Evolutionary conservation across 2,329 filamentous ascomycete genomes (phyloP).

Genomic region (Fusarium sp.): DNA sequence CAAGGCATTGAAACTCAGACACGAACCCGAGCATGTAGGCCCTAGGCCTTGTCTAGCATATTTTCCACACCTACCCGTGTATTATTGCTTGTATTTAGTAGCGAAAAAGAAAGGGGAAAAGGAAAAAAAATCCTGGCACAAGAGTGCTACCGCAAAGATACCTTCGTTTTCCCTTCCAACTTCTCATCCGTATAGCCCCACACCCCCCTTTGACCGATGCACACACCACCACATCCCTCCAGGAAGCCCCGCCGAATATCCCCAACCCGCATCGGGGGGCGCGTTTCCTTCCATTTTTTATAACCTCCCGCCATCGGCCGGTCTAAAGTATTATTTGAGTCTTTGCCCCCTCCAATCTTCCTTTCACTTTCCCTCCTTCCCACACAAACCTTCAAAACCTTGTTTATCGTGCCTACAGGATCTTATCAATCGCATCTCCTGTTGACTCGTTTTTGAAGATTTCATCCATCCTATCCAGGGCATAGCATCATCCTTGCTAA

Average conservation of each 20-base stretch:
- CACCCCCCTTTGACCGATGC: constrained; percentile 16
- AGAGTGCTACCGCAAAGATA: not conserved
- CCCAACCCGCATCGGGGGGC: constrained; percentile 36
- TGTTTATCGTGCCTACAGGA: constrained; percentile 4
- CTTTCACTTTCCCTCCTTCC: constrained; percentile 9
- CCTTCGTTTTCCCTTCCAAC: not conserved
- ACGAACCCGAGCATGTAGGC: not conserved
- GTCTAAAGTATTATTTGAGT: constrained; percentile 24
- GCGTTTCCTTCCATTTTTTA: constrained; percentile 36
- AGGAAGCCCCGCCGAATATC: constrained; percentile 25
- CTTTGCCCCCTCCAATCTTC: constrained; percentile 32
- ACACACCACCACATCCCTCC: not conserved
- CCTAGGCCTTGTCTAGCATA: not conserved
- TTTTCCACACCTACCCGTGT: not conserved
- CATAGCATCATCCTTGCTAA: constrained; percentile 10
- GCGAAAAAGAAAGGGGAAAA: not conserved
- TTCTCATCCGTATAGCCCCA: constrained; percentile 7
- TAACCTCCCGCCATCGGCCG: constrained; percentile 41
- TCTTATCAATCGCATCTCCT: constrained; percentile 39
- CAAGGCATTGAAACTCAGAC: not conserved
- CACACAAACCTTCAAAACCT: not conserved
- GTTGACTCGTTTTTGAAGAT: not conserved
- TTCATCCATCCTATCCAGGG: not conserved
- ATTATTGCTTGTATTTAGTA: not conserved
- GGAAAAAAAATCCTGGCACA: not conserved